A percentile compares a stretch with the other conserved stretches of the same genome.
Conservation (phyloP, 257 asterid genomes). For the Penstemon davidsonii region DNA sequence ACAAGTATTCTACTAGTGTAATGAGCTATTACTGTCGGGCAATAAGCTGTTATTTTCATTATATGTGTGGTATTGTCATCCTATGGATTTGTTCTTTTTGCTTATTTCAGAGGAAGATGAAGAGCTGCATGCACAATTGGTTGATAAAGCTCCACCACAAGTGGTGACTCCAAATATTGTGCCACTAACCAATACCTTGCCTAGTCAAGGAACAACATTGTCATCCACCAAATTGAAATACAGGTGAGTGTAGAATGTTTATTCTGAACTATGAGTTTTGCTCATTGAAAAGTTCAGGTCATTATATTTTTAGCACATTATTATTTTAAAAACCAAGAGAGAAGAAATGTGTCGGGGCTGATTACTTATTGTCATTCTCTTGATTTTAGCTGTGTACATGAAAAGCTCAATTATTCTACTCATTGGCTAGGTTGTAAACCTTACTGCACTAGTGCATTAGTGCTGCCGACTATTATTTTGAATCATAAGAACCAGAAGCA, state of each 20-base stretch:
- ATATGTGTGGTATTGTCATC: no score
- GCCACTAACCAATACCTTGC: slow-evolving; percentile 35
- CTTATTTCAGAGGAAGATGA: slow-evolving; percentile 67
- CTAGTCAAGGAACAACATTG: slow-evolving; percentile 39
- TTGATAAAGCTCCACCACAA: slow-evolving; percentile 32
- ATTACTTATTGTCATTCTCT: no score
- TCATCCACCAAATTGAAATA: slow-evolving; percentile 57
- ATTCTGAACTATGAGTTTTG: slow-evolving; percentile 14
- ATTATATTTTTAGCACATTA: no score
- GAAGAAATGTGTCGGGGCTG: no score
- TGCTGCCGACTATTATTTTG: no score
- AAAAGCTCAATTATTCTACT: no score
- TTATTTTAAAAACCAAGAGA: no score
- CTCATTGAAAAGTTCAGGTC: no score
- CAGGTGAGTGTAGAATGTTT: slow-evolving; percentile 49
- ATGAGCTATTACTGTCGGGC: background rate
- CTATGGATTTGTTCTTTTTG: background rate
- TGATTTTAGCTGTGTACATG: no score
- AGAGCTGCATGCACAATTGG: slow-evolving; percentile 41
- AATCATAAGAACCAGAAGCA: no score
- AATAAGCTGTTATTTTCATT: background rate
- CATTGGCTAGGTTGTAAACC: no score
- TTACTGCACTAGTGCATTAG: no score
- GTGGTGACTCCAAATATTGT: slow-evolving; percentile 36
- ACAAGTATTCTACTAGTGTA: background rate